A percentile compares a stretch with the other conserved stretches of the same genome.
These are phyloP conservation scores for Aspergillus mulundensis DNA, from an alignment of 495 filamentous ascomycete genomes.

Conservation along the genomic window DNA sequence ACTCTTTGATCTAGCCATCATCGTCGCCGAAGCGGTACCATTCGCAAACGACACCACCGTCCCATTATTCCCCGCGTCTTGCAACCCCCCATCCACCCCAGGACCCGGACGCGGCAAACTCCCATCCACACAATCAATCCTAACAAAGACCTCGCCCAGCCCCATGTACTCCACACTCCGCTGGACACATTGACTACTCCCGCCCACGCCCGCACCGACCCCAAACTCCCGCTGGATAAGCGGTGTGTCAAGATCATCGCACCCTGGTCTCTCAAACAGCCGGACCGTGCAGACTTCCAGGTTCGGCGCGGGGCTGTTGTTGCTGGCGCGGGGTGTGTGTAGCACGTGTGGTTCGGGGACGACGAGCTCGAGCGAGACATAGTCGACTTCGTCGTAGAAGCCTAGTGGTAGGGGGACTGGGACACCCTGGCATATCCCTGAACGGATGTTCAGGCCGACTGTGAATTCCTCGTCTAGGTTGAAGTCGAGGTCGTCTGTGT, in stretches of 20 bases:
- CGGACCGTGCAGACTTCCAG: conserved; percentile 31
- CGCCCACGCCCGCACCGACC: conserved; percentile 5
- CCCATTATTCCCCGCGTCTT: not conserved
- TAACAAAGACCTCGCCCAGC: conserved; percentile 33
- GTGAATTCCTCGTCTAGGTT: conserved; percentile 27
- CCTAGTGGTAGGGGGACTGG: conserved; percentile 23
- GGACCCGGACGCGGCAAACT: not conserved
- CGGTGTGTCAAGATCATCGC: conserved; percentile 29
- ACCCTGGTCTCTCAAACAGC: conserved; percentile 35
- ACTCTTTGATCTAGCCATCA: not conserved
- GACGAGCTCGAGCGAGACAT: conserved; percentile 24
- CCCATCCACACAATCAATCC: conserved; percentile 25
- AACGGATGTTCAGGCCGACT: conserved; percentile 23
- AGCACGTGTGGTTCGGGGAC: conserved; percentile 9
- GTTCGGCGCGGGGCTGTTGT: not conserved
- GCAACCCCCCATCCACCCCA: not conserved
- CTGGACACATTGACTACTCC: not conserved
- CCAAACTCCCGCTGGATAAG: conserved; percentile 24
- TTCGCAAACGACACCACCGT: not conserved
- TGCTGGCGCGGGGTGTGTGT: not conserved
- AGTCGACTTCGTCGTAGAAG: conserved; percentile 24
- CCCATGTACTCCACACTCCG: conserved; percentile 25
- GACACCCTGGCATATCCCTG: conserved; percentile 29
- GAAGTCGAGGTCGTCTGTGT: conserved; percentile 17
- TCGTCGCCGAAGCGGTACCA: not conserved